Evolutionary conservation across 2,329 filamentous ascomycete genomes (phyloP), one percentile per base, ranked within the genome.

Genomic region (Akanthomyces uredinophilus): DNA sequence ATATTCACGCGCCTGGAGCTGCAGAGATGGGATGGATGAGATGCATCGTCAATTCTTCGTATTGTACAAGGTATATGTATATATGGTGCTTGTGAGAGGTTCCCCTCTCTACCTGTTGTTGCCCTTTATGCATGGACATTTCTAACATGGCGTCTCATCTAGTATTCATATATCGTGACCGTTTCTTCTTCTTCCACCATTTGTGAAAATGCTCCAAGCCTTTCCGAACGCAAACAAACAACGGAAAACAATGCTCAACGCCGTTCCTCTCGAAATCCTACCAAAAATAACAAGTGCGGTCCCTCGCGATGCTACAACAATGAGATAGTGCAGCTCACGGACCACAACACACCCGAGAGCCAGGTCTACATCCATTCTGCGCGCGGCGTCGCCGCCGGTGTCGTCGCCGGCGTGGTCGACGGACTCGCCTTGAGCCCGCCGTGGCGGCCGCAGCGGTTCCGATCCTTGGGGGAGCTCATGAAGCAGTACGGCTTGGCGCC

Each of bases 381-480:
- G 18, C 44, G 44, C n/a, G 55, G 39, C n/a, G 24, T 43, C 16
- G 7, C 29, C 5, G 54, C 43, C 11, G 55, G 55, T 5, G 54
- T 57, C 27, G 39, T 43, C 8, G 20, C 43, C 11, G 55, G 55
- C 10, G 54, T 57, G 27, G 39, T 43, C 24, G 29, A 29, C 13
- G 49, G 41, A 8, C 27, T 37, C 18, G 6, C 49, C 29, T 39
- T 50, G 29, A 29, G 14, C 14, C 52, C 52, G 52, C 74, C 73
- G 66, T 87, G 85, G 24, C 85, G 78, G 10, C 85, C 85, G 67
- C 85, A 88, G 29, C 82, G 78, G 62, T 78, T 75, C 29, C 81
- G 79, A 66, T 87, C 82, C 67, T 81, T 82, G 18, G 85, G 85
- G 55, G 83, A 86, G 69, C 81, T 83, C 71, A 83, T 81, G 70